Base-by-base conservation (phyloP, 441 rosid species). In the Adansonia grandidieri region DNA sequence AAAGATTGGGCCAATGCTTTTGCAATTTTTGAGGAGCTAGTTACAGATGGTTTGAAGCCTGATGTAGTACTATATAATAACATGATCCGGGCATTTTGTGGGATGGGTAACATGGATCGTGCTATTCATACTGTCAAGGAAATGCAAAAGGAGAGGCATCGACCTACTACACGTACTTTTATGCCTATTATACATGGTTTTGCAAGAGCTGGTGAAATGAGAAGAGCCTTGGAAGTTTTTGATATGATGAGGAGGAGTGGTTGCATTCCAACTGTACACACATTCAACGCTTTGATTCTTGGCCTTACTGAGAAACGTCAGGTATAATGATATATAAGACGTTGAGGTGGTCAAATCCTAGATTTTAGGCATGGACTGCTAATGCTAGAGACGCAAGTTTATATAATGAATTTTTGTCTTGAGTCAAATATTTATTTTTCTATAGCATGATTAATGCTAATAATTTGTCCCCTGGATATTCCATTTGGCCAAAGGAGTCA, bases 1-100 rank as follows among this genome's bases (percentile, higher is more conserved):
- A 94, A 94, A 89, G 99, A 96, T 79, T 96, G 97, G 97, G 91
- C 95, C 69, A 94, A 93, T 84, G 97, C 96, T 5, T 94, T 94
- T 85, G 91, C 98, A 62, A 80, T 96, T 65, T 94, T 90, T 73
- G 99, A 96, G 86, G 96, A 93, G 86, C 90, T 91, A 79, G 73
- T 92, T 19, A 82, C 79, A 10, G 88, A 91, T 85, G 97, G 97
- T 58, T 77, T 92, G 85, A 91, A 91, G 88, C 98, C 97, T 51
- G 99, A 96, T 80, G 95, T 88, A 69, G 86, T 96, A 79, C 91
- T 94, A 6, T 96, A 92, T 73, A 96, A 96, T 86, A 91, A 92
- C 89, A 91, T 94, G 40, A 88, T 96, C 9, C 74, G 85, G 76
- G 99, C 96, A 72, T 93, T 94, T 78, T 96, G 99, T 84, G 98